These are phyloP conservation scores for Phytophthora cactorum DNA, from an alignment of 352 stramenopile species.

Conservation along the genomic window DNA sequence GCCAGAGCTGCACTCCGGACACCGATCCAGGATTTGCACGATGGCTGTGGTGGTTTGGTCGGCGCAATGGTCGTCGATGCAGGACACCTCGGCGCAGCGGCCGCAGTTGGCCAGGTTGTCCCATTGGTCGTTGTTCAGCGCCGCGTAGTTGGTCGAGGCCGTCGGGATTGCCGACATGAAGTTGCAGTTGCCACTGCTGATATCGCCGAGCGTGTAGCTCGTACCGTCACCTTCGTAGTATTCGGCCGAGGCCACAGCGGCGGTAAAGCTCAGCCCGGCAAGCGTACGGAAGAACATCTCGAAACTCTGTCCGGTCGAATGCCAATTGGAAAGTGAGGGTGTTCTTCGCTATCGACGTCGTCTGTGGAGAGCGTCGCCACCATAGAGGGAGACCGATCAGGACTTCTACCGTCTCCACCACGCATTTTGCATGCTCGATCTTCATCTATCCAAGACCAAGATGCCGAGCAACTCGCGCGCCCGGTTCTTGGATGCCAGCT, in stretches of 20 bases:
- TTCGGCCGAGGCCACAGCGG: conserved; percentile 15
- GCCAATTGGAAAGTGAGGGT: conserved; percentile 23
- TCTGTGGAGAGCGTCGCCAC: background rate
- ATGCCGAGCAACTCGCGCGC: conserved; percentile 29
- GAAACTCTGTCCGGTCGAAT: conserved; percentile 4
- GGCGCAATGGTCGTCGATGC: conserved; percentile 52
- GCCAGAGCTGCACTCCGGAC: conserved; percentile 66
- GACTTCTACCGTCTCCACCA: conserved; percentile 13
- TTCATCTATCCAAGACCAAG: conserved; percentile 27
- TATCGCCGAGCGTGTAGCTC: conserved; percentile 38
- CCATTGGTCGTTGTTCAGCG: conserved; percentile 68
- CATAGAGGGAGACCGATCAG: conserved; percentile 3
- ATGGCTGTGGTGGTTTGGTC: conserved; percentile 47
- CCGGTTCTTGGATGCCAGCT: conserved; percentile 34
- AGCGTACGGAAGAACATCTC: conserved; percentile 18
- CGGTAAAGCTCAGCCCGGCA: conserved; percentile 8
- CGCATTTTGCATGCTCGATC: conserved; percentile 22
- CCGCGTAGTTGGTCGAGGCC: conserved; percentile 64
- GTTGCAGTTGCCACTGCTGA: conserved; percentile 48
- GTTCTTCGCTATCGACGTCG: background rate
- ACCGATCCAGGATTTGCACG: conserved; percentile 71
- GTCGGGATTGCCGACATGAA: conserved; percentile 50
- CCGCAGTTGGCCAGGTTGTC: conserved; percentile 56
- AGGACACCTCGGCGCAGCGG: conserved; percentile 60
- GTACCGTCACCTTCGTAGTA: conserved; percentile 49